Conservation (phyloP, 306 rosid species). For the Crataegus laevigata region DNA sequence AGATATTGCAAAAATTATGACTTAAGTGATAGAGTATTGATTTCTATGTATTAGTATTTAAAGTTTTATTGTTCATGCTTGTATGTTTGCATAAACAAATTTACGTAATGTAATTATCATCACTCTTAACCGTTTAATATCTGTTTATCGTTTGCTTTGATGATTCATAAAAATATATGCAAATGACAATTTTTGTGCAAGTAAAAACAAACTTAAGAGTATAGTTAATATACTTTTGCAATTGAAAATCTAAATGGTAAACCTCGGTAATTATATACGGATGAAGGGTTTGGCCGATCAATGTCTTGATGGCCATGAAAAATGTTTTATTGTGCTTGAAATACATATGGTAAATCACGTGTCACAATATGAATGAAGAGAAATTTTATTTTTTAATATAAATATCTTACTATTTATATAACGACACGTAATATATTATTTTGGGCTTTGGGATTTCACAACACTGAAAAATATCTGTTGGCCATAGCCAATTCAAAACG, state of each 20-base stretch:
- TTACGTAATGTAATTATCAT: not conserved
- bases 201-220: not conserved
- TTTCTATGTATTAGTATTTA: no score
- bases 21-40: no score
- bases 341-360: no score
- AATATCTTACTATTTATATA: no score
- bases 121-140: not conserved
- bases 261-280: not conserved
- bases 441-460: no score
- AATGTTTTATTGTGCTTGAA: no score
- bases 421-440: rapidly evolving
- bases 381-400: no score
- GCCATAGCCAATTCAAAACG: no score
- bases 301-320: not conserved
- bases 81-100: not conserved
- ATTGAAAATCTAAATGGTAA: not conserved
- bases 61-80: not conserved
- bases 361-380: no score
- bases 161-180: not conserved
- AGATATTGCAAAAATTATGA: not conserved
- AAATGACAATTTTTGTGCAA: not conserved
- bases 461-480: no score
- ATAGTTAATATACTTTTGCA: not conserved
- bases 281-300: not conserved
- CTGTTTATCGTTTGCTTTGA: not conserved